phyloP scores from a whole-genome alignment of 306 rosid species.

The Ormosia emarginata region DNA sequence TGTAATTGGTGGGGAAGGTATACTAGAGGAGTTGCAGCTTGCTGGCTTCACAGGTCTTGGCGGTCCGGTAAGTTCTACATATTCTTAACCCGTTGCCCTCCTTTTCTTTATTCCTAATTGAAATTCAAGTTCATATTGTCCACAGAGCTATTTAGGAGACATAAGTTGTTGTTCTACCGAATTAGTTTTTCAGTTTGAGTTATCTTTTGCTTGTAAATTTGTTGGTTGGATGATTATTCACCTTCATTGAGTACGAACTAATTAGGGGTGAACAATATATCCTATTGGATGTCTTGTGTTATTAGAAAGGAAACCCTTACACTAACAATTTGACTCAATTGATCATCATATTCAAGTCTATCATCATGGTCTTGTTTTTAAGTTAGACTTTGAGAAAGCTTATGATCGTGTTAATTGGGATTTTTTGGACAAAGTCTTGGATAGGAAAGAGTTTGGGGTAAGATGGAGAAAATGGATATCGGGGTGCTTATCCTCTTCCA shows the following conservation, averaged over 20 bases:
- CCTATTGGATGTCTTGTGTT: neutral
- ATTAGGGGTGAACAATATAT: neutral
- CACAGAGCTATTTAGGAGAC: neutral
- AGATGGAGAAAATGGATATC: no score
- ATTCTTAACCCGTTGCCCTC: neutral
- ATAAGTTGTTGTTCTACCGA: neutral
- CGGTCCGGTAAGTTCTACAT: constrained; percentile 69
- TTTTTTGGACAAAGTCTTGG: no score
- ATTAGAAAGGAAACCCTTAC: neutral
- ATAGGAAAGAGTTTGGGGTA: no score
- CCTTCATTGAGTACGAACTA: neutral
- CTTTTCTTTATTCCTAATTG: neutral
- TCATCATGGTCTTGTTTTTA: no score
- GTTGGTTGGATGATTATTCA: constrained; percentile 9
- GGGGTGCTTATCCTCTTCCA: no score
- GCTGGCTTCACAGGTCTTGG: constrained; percentile 91
- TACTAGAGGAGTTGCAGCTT: constrained; percentile 78
- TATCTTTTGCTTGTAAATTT: neutral
- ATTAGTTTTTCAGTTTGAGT: neutral
- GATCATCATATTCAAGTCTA: no score
- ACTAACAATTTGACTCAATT: neutral
- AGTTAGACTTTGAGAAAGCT: no score
- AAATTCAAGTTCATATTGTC: neutral
- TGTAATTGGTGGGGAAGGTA: constrained; percentile 87
- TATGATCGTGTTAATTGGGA: no score